Evolutionary conservation across 1,284 basidiomycete genomes (phyloP).

Genomic region (Ceratobasidium papillatum): DNA sequence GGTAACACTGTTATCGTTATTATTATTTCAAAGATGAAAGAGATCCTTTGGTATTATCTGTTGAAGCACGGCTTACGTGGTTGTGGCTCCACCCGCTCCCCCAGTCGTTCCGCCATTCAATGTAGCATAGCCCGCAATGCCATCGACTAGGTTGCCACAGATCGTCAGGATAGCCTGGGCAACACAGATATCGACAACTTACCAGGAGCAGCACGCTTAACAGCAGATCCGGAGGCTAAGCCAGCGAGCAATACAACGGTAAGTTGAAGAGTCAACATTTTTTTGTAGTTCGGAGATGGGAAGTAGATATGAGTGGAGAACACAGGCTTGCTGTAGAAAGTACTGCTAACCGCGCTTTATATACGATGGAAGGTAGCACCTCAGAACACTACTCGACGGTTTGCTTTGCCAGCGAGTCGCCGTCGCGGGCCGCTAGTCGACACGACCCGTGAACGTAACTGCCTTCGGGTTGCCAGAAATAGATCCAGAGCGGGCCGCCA

Average conservation of each 20-base stretch:
- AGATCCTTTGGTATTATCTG: background rate
- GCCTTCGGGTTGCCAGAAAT: background rate
- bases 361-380: background rate
- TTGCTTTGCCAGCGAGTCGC: background rate
- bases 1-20: slow-evolving; percentile 43
- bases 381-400: background rate
- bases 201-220: slow-evolving; percentile 35
- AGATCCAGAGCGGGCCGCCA: background rate
- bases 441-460: background rate
- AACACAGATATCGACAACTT: background rate
- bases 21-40: no score
- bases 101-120: slow-evolving; percentile 42
- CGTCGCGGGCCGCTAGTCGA: slow-evolving; percentile 3
- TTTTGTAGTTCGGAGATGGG: background rate
- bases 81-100: slow-evolving; percentile 31
- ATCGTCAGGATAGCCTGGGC: background rate
- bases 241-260: slow-evolving; percentile 20
- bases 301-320: background rate
- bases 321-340: background rate
- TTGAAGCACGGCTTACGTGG: slow-evolving; percentile 16
- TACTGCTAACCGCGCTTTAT: background rate
- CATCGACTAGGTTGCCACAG: slow-evolving; percentile 11
- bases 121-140: slow-evolving; percentile 35
- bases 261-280: slow-evolving; percentile 21
- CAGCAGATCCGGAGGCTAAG: slow-evolving; percentile 5